These are phyloP conservation scores for Blastobotrys apis DNA, from an alignment of 1,139 yeast genomes.

Conservation along the genomic window DNA sequence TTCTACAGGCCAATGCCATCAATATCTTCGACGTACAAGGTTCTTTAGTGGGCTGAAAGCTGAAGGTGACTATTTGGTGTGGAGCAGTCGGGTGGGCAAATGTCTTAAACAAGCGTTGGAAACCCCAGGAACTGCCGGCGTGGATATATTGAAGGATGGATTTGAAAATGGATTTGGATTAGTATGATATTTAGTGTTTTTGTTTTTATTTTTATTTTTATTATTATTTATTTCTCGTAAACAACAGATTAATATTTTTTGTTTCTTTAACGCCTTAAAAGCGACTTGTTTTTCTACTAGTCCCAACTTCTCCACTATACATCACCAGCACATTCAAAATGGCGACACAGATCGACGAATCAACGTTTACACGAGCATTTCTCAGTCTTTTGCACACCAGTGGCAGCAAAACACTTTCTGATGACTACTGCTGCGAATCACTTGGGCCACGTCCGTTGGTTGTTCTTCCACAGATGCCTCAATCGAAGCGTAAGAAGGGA, in stretches of 20 bases:
- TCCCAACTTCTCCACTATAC: too few species aligned
- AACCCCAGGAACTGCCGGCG: slow-evolving; percentile 2
- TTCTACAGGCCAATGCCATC: slow-evolving; percentile 10
- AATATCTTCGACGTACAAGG: slow-evolving; percentile 16
- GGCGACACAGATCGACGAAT: slow-evolving; percentile 12
- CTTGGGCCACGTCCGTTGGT: slow-evolving; percentile 14
- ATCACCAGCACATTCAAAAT: slow-evolving; percentile 1
- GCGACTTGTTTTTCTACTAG: too few species aligned
- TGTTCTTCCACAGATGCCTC: slow-evolving; percentile 21
- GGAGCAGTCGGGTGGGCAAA: slow-evolving; percentile 3
- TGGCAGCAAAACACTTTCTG: slow-evolving; percentile 12
- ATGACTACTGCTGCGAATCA: slow-evolving; percentile 15
- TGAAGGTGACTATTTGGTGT: background rate
- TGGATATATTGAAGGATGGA: slow-evolving; percentile 5
- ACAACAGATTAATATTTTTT: background rate
- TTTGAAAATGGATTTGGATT: slow-evolving; percentile 11
- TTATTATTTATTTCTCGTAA: background rate
- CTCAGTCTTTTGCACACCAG: slow-evolving; percentile 15
- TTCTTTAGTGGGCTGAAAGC: slow-evolving; percentile 11
- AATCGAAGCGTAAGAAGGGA: slow-evolving; percentile 16
- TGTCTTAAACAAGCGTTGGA: background rate
- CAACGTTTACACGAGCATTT: slow-evolving; percentile 17
- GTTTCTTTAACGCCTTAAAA: background rate
- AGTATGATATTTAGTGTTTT: background rate
- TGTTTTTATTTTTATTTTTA: background rate